Evolutionary conservation across 78 protist species (phyloP).

Genomic region (Diacronema lutheri): DNA sequence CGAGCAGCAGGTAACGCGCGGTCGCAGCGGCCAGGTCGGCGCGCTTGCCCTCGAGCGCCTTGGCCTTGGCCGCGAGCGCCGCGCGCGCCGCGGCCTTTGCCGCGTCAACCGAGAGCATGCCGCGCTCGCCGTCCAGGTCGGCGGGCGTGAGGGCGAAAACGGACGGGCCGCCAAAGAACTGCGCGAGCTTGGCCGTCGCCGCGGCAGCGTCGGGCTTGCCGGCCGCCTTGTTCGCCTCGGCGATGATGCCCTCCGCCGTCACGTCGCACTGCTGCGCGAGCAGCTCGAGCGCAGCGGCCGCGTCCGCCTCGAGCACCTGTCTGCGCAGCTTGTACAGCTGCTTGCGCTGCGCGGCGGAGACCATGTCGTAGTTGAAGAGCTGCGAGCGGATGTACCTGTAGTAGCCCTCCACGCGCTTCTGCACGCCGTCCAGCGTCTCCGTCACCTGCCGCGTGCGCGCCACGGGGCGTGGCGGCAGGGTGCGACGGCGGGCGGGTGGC

Average conservation of each 20-base stretch:
- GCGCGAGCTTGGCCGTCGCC: neutral
- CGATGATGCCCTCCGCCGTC: neutral
- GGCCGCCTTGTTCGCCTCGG: no score
- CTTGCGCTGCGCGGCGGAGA: neutral
- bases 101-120: neutral
- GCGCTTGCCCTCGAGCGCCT: neutral
- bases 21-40: neutral
- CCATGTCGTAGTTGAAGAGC: conserved; percentile 48
- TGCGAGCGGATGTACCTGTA: conserved; percentile 19
- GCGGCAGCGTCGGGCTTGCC: neutral
- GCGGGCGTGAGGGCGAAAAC: no score
- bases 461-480: no score
- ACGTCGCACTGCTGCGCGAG: neutral
- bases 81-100: neutral
- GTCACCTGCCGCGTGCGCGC: neutral
- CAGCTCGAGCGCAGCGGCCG: neutral
- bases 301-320: neutral
- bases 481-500: no score
- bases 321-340: neutral
- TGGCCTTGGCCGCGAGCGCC: neutral
- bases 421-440: conserved; percentile 1
- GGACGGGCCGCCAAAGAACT: neutral
- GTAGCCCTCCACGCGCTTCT: conserved; percentile 23
- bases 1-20: neutral
- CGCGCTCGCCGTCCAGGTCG: neutral